phyloP scores from a whole-genome alignment of 1,139 yeast genomes.

The Pichia norvegensis region DNA sequence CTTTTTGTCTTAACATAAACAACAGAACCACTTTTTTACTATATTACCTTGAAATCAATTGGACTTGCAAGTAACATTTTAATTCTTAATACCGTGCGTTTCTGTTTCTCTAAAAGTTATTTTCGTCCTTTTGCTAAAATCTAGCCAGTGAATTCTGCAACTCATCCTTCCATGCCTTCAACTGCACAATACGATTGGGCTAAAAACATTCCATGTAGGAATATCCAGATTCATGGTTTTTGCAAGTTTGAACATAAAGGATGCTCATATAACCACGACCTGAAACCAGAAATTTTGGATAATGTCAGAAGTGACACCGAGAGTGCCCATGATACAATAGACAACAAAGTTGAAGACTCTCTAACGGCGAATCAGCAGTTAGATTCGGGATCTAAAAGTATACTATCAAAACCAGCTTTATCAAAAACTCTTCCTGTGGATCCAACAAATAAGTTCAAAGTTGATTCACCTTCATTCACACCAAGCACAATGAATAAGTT shows the following conservation, averaged over 20 bases:
- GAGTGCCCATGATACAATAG: neutral
- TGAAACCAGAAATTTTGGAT: slow-evolving; percentile 19
- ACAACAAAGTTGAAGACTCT: neutral
- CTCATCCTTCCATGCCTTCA: neutral
- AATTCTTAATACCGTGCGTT: too few species aligned
- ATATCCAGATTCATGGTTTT: slow-evolving; percentile 77
- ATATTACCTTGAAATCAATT: too few species aligned
- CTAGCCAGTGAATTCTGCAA: neutral
- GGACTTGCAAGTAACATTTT: too few species aligned
- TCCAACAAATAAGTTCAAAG: slow-evolving; percentile 42
- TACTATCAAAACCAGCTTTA: neutral
- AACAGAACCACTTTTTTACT: too few species aligned
- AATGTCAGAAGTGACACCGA: neutral
- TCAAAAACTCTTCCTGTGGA: neutral
- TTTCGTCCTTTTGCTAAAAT: neutral
- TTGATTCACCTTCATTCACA: slow-evolving; percentile 61
- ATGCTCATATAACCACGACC: slow-evolving; percentile 70
- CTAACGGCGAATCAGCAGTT: neutral
- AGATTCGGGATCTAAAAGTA: neutral
- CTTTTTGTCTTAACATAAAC: too few species aligned
- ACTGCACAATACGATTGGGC: slow-evolving; percentile 41
- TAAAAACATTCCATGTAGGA: slow-evolving; percentile 76
- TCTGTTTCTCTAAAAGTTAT: too few species aligned
- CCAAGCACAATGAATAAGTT: slow-evolving; percentile 38
- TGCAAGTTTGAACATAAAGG: slow-evolving; percentile 89